Percentiles rank a stretch among this genome's conserved stretches.
Conservation (phyloP, 1,284 basidiomycete species). For the Puccinia triticina region DNA sequence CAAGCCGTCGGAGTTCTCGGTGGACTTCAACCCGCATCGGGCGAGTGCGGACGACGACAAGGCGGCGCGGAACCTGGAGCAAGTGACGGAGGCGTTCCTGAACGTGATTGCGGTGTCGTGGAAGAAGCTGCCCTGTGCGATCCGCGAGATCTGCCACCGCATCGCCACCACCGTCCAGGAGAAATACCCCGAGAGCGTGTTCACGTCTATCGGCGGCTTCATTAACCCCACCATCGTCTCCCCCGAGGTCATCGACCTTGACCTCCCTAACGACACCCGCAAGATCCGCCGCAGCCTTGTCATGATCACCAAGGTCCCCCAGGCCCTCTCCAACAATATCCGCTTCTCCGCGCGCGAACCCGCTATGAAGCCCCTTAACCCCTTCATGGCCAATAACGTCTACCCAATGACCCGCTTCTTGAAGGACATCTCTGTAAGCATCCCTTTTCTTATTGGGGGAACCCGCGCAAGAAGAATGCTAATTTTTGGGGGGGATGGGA, state of each 20-base stretch:
- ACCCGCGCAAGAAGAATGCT: background rate
- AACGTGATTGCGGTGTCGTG: constrained; percentile 74
- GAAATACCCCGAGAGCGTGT: constrained; percentile 60
- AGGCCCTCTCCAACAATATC: constrained; percentile 89
- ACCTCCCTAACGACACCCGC: constrained; percentile 69
- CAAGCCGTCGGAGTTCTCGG: constrained; percentile 73
- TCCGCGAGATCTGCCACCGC: constrained; percentile 82
- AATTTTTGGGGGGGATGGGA: background rate
- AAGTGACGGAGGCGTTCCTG: constrained; percentile 76
- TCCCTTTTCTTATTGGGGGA: background rate
- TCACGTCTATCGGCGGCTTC: constrained; percentile 69
- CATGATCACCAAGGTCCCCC: constrained; percentile 84
- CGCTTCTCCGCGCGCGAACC: constrained; percentile 81
- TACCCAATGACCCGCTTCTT: constrained; percentile 78
- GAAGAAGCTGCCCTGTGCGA: constrained; percentile 74
- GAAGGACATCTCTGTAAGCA: constrained; percentile 73
- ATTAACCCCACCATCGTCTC: constrained; percentile 77
- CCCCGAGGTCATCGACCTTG: constrained; percentile 80
- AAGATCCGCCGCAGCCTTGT: constrained; percentile 75
- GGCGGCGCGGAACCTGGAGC: constrained; percentile 66
- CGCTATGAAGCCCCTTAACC: constrained; percentile 79
- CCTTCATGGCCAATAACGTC: constrained; percentile 76
- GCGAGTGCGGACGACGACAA: constrained; percentile 49
- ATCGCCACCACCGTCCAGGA: constrained; percentile 76
- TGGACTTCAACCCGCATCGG: constrained; percentile 72